Percentiles rank a stretch among this genome's conserved stretches.
Conservation (phyloP, 2,329 filamentous ascomycete species). For the Madurella mycetomatis region DNA sequence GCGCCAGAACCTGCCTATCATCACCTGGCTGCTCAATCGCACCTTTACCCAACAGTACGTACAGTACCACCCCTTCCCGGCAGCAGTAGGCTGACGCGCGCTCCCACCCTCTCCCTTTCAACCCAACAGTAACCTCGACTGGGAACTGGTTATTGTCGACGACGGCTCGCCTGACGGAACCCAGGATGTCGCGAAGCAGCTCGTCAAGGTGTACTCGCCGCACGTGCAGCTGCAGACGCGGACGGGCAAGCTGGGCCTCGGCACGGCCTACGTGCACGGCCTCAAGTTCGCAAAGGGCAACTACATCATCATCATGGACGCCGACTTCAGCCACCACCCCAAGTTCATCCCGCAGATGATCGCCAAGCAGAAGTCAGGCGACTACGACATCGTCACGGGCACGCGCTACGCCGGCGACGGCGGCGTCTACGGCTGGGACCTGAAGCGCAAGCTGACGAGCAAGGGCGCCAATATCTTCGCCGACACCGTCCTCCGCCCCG, state of each 20-base stretch:
- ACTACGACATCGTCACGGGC: conserved; percentile 95
- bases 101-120: not conserved
- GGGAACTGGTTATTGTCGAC: conserved; percentile 97
- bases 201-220: conserved; percentile 76
- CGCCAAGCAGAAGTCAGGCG: conserved; percentile 64
- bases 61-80: not conserved
- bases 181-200: conserved; percentile 82
- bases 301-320: conserved; percentile 99
- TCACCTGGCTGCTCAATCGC: conserved; percentile 87
- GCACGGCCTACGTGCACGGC: conserved; percentile 93
- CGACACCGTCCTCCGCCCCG: conserved; percentile 86
- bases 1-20: conserved; percentile 92
- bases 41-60: conserved; percentile 84
- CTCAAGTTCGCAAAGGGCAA: conserved; percentile 86
- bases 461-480: conserved; percentile 92
- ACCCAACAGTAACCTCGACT: conserved; percentile 72
- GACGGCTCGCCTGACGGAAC: conserved; percentile 97
- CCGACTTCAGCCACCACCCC: conserved; percentile 97
- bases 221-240: conserved; percentile 83
- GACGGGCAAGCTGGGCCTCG: conserved; percentile 92
- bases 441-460: conserved; percentile 81
- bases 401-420: conserved; percentile 87
- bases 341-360: conserved; percentile 99
- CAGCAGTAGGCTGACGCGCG: not conserved
- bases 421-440: conserved; percentile 94